Evolutionary conservation across 163 green algal genomes (phyloP).

Genomic region (Chlamydomonas reinhardtii): DNA sequence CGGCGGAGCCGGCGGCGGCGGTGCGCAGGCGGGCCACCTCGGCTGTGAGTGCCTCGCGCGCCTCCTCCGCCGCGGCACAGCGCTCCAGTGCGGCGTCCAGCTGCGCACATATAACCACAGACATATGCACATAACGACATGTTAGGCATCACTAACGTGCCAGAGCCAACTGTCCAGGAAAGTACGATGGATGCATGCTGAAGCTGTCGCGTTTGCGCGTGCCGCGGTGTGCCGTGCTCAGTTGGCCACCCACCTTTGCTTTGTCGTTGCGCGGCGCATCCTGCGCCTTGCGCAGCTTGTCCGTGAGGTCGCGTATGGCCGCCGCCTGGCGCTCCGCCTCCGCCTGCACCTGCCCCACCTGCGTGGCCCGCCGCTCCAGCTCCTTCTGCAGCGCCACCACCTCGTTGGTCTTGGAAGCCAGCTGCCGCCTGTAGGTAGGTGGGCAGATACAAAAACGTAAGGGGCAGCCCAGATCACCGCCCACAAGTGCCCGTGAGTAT

Average conservation of each 20-base stretch:
- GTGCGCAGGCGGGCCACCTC: conserved; percentile 48
- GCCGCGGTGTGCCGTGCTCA: too few species aligned
- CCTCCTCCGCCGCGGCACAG: conserved; percentile 49
- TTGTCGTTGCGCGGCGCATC: conserved; percentile 32
- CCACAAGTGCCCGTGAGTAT: background rate
- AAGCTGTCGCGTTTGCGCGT: too few species aligned
- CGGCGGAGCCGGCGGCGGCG: background rate
- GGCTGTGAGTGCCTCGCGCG: conserved; percentile 43
- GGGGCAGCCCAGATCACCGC: too few species aligned
- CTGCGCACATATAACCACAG: conserved; percentile 6
- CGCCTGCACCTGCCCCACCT: conserved; percentile 21
- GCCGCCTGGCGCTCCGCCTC: conserved; percentile 62
- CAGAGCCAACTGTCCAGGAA: too few species aligned
- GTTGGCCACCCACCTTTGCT: conserved; percentile 22
- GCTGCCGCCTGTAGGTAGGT: conserved; percentile 54
- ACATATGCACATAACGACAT: too few species aligned
- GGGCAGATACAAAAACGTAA: background rate
- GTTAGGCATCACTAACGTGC: too few species aligned
- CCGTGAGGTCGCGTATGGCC: conserved; percentile 58
- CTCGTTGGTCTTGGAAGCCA: conserved; percentile 63
- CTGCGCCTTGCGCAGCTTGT: conserved; percentile 47
- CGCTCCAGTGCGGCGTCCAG: conserved; percentile 61
- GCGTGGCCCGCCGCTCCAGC: conserved; percentile 15
- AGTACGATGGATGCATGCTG: too few species aligned
- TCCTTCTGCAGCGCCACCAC: conserved; percentile 61